Conservation (phyloP, 2,329 filamentous ascomycete genomes). For the Raffaelea arxii region DNA sequence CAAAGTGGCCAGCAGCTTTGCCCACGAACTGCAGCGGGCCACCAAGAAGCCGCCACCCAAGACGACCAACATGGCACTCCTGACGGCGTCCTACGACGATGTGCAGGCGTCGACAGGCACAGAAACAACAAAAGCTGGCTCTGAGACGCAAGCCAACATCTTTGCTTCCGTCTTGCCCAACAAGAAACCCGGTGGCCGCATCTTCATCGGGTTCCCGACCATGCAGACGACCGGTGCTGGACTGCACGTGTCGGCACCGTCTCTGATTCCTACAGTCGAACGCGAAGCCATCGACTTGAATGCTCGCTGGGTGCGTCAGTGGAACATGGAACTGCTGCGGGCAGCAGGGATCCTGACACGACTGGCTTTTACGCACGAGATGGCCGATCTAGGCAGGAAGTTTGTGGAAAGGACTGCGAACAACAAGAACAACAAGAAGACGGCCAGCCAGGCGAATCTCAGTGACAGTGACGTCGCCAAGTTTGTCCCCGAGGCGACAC, state of each 20-base stretch:
- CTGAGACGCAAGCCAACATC: conserved; percentile 47
- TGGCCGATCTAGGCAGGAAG: conserved; percentile 61
- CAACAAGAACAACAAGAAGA: conserved; percentile 1
- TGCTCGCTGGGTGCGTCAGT: conserved; percentile 84
- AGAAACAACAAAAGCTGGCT: conserved; percentile 15
- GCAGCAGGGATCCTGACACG: conserved; percentile 85
- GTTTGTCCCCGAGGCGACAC: conserved; percentile 68
- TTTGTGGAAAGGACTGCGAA: conserved; percentile 29
- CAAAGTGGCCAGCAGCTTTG: conserved; percentile 60
- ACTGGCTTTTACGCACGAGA: conserved; percentile 80
- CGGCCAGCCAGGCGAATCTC: conserved; percentile 22
- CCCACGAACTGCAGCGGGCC: conserved; percentile 81
- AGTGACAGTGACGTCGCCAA: conserved; percentile 54
- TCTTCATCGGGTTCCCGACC: conserved; percentile 97
- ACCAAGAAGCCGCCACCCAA: conserved; percentile 96
- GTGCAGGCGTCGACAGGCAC: conserved; percentile 53
- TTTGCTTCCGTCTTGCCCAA: conserved; percentile 85
- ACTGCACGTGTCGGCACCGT: conserved; percentile 90
- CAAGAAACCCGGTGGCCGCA: conserved; percentile 69
- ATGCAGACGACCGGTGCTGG: conserved; percentile 93
- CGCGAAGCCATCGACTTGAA: conserved; percentile 95
- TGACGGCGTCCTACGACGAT: conserved; percentile 88
- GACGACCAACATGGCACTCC: conserved; percentile 70
- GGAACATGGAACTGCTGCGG: conserved; percentile 90
- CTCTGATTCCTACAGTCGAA: conserved; percentile 94